Base-by-base conservation (phyloP, 1,284 basidiomycete genomes). In the Pterulicium gracile region DNA sequence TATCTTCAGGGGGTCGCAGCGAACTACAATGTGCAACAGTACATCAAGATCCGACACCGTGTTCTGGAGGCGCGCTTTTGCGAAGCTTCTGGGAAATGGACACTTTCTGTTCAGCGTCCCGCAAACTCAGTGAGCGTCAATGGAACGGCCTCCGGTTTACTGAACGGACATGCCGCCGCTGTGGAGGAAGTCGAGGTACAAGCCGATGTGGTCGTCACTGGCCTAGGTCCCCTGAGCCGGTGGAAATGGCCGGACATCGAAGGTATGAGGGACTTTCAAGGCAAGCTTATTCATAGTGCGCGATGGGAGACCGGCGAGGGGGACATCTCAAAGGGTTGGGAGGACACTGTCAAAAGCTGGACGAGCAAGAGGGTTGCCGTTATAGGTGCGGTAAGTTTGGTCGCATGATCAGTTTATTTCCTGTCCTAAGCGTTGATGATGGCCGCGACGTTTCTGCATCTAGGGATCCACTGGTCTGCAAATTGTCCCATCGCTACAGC, bases 391-490 rank as follows among this genome's bases (percentile, higher is more conserved):
- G 77, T 77, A 55, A 52, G 71, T 58, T 15, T n/a, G 42, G 4
- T 19, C 32, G 18, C 10, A 34, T 19, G 14, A 7, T 3, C 7
- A 46, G n/a, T n/a, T n/a, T n/a, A n/a, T n/a, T n/a, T n/a, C n/a
- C n/a, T n/a, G n/a, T n/a, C n/a, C n/a, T n/a, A n/a, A n/a, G n/a
- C n/a, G n/a, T n/a, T n/a, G n/a, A n/a, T n/a, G n/a, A n/a, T n/a
- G n/a, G n/a, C n/a, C n/a, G n/a, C n/a, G n/a, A n/a, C n/a, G n/a
- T n/a, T n/a, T n/a, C n/a, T n/a, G n/a, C n/a, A n/a, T n/a, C 4
- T 46, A 79, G 77, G 79, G 80, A 1, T 80, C 78, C 1, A 77
- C 76, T n/a, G 77, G 73, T 1, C 69, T 82, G 19, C 81, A 83
- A 53, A 70, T 81, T 12, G 73, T 81, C 0, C 68, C 79, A 0